Base-by-base conservation (phyloP, 2,329 filamentous ascomycete genomes). In the Stachybotrys chartarum region DNA sequence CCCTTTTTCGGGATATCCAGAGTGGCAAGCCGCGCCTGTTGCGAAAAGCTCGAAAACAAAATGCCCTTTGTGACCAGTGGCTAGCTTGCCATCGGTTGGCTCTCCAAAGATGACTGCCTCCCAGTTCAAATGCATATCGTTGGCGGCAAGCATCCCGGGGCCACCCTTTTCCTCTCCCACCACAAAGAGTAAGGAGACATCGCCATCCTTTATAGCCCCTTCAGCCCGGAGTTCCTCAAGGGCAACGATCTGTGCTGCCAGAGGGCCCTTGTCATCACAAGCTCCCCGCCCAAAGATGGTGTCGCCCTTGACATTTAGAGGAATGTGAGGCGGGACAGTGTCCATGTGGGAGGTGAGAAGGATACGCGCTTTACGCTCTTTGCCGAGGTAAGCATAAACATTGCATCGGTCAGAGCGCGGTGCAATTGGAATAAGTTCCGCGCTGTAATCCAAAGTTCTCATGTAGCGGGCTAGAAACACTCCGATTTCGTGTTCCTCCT, bases 301-400 rank as follows among this genome's bases (percentile, higher is more conserved):
- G 48, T 75, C 73, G 47, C 76, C 71, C 51, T 75, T 72, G 7
- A 81, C 75, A 44, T 74, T 75, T 68, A 88, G 87, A 0, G 84
- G 84, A 60, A 87, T 84, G 68, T 81, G 84, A 0, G 86, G 87
- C 1, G 87, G 85, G 0, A 87, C 84, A 7, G 78, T 80, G 65
- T 95, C 90, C 66, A 93, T 91, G 68, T 94, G 89, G 53, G 84
- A 88, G 0, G 82, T 84, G 5, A 90, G 70, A 16, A 89, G 73
- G 11, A 86, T 74, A 11, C 77, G 76, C 0, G 83, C 78, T 10
- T 77, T 71, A 24, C 76, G 74, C 30, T 72, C 72, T 2, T 61
- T 59, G 58, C 81, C 67, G 0, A 73, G 72, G 73, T 75, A 89
- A 5, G 90, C 90, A 52, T 90, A 77, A 53, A 95, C 77, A 63